Evolutionary conservation across 805 yeast genomes (phyloP), one percentile per base, ranked within the genome.

Genomic region (Barnettozyma siamensis): DNA sequence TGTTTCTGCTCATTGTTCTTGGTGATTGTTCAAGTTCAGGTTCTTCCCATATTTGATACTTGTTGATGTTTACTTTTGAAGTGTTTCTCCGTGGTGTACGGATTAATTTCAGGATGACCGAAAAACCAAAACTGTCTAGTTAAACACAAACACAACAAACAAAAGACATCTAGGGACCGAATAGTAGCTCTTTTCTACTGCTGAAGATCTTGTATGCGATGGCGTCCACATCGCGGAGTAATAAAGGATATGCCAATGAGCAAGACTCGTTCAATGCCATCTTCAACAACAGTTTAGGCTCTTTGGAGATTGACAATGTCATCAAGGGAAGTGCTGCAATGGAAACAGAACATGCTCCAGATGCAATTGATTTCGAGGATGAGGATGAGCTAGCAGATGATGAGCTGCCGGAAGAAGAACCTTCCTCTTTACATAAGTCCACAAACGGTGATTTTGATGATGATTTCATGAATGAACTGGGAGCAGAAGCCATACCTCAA

Each of bases 381-480:
- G 94, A 86, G 54, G 97, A 89, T 50, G 97, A 89, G 60, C 67
- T 89, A 37, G 97, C 97, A 0, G 97, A 89, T 19, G 96, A 89
- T 18, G 95, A 86, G 42, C 53, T 63, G 3, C 69, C 69, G 1
- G 70, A 63, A 24, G 69, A 44, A 43, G 47, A 47, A 20, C 39
- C 33, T 7, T 18, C 50, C 11, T 49, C 41, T 3, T 49, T 40
- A 3, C 44, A 38, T 6, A 59, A 11, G 4, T 49, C 19, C 69
- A 56, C n/a, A 64, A 57, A 17, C 34, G 42, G 40, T 18, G 39
- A 30, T 9, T 42, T 42, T 13, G 46, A 41, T 10, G 47, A 40
- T 24, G 47, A 40, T n/a, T 40, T 40, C 29, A 35, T 43, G 31
- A 32, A 38, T 8, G 40, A 37, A 13, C 15, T 38, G 17, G 45